These are phyloP conservation scores for Wickerhamomyces rabaulensis DNA, from an alignment of 805 yeast species.

Conservation along the genomic window DNA sequence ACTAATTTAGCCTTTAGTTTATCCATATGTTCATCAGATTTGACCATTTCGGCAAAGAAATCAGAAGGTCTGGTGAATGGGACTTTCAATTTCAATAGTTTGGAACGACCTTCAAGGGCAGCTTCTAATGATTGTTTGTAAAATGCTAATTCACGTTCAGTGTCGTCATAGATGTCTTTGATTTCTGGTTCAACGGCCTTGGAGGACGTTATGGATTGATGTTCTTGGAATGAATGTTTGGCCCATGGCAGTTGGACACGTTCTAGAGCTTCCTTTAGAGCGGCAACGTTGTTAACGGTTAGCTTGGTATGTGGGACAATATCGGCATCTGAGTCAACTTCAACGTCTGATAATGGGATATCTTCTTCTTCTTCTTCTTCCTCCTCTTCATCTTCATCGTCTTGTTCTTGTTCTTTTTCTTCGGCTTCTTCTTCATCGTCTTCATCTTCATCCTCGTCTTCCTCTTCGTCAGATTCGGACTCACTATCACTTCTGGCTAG, in stretches of 20 bases:
- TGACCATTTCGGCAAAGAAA: slow-evolving; percentile 97
- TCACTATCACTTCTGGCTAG: slow-evolving; percentile 49
- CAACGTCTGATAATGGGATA: slow-evolving; percentile 85
- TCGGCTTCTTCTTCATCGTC: slow-evolving; percentile 35
- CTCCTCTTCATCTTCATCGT: slow-evolving; percentile 47
- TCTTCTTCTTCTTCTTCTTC: slow-evolving; percentile 74
- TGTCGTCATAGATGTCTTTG: slow-evolving; percentile 89
- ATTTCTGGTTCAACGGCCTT: slow-evolving; percentile 59
- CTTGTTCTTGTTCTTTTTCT: slow-evolving; percentile 41
- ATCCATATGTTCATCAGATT: slow-evolving; percentile 97
- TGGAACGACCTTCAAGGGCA: slow-evolving; percentile 63
- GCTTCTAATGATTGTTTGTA: slow-evolving; percentile 92
- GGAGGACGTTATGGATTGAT: slow-evolving; percentile 63
- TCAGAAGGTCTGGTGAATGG: slow-evolving; percentile 93
- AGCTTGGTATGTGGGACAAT: slow-evolving; percentile 87
- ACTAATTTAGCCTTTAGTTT: slow-evolving; percentile 77
- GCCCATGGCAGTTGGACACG: slow-evolving; percentile 57
- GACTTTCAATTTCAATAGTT: slow-evolving; percentile 62
- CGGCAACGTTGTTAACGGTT: slow-evolving; percentile 84
- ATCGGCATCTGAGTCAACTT: slow-evolving; percentile 91
- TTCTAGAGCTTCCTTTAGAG: slow-evolving; percentile 63
- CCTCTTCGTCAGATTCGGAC: slow-evolving; percentile 30
- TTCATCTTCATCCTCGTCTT: slow-evolving; percentile 30
- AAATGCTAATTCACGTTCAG: slow-evolving; percentile 92
- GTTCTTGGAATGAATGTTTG: slow-evolving; percentile 75